phyloP scores from a whole-genome alignment of 2,329 filamentous ascomycete genomes.

The Westerdykella aurantiaca region DNA sequence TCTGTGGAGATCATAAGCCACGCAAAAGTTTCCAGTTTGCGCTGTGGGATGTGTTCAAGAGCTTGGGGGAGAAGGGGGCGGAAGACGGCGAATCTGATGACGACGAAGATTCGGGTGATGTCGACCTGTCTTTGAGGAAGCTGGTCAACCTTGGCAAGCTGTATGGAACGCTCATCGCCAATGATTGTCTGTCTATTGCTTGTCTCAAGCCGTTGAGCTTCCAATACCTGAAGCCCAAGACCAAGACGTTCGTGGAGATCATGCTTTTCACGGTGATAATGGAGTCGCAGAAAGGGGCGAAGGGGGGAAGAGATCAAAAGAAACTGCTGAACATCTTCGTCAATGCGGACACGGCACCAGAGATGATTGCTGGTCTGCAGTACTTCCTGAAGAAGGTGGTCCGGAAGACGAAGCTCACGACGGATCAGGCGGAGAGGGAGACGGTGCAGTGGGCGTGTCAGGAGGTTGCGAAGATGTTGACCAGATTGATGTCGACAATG shows the following conservation, averaged over 20 bases:
- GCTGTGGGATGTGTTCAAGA: conserved; percentile 78
- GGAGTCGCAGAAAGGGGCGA: conserved; percentile 52
- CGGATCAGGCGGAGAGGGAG: conserved; percentile 48
- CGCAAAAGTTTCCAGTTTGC: conserved; percentile 82
- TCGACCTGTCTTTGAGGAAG: conserved; percentile 49
- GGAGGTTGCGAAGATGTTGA: conserved; percentile 35
- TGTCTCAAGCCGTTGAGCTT: conserved; percentile 69
- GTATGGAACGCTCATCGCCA: conserved; percentile 57
- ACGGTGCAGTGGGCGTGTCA: conserved; percentile 44
- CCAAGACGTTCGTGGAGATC: conserved; percentile 72
- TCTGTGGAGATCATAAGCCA: conserved; percentile 70
- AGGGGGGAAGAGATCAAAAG: conserved; percentile 49
- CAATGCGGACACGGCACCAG: conserved; percentile 57
- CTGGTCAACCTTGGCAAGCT: conserved; percentile 64
- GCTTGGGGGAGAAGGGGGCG: conserved; percentile 74
- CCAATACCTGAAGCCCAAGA: conserved; percentile 68
- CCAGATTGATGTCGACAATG: conserved; percentile 27
- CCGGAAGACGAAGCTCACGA: conserved; percentile 54
- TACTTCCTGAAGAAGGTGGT: conserved; percentile 76
- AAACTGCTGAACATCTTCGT: conserved; percentile 62
- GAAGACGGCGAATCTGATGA: conserved; percentile 56
- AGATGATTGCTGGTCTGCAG: conserved; percentile 67
- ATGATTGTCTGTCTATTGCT: conserved; percentile 54
- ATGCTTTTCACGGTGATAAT: conserved; percentile 71
- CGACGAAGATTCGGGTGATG: conserved; percentile 49